Evolutionary conservation across 768 basidiomycete species (phyloP).

Genomic region (Mycena belliarum): DNA sequence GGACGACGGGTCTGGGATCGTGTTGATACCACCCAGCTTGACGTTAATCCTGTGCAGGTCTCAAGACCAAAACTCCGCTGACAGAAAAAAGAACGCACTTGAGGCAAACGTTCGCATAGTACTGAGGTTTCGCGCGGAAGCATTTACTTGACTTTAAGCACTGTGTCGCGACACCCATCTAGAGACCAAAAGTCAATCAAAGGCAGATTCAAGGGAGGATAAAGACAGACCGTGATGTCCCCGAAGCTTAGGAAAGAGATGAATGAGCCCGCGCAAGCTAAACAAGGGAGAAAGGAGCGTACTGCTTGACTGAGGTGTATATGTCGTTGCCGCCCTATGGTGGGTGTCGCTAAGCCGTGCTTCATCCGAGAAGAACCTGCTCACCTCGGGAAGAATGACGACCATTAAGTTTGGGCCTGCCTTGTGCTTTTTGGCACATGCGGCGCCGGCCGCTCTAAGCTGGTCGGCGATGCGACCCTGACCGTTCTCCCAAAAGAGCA

Average conservation of each 20-base stretch:
- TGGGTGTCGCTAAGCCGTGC: slow-evolving; percentile 48
- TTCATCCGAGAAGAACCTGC: slow-evolving; percentile 35
- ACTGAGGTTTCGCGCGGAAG: slow-evolving; percentile 67
- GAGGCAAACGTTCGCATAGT: slow-evolving; percentile 70
- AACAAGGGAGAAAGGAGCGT: slow-evolving; percentile 29
- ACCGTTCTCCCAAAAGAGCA: slow-evolving; percentile 57
- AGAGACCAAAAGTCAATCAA: no score
- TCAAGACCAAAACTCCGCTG: no score
- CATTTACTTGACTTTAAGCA: slow-evolving; percentile 73
- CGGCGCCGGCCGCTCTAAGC: slow-evolving; percentile 44
- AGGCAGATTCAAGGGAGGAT: background rate
- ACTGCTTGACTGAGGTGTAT: slow-evolving; percentile 81
- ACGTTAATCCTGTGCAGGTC: background rate
- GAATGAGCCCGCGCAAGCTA: background rate
- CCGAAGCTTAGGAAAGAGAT: slow-evolving; percentile 54
- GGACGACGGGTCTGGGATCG: slow-evolving; percentile 68
- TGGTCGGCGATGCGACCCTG: slow-evolving; percentile 53
- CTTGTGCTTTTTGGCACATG: slow-evolving; percentile 41
- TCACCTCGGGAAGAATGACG: slow-evolving; percentile 54
- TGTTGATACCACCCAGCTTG: slow-evolving; percentile 79
- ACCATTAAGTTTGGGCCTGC: slow-evolving; percentile 60
- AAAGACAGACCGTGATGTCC: slow-evolving; percentile 49
- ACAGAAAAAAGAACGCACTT: background rate
- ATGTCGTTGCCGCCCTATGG: slow-evolving; percentile 76
- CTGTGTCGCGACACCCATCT: slow-evolving; percentile 61